phyloP scores from a whole-genome alignment of 2,329 filamentous ascomycete genomes.

The Fonsecaea erecta region DNA sequence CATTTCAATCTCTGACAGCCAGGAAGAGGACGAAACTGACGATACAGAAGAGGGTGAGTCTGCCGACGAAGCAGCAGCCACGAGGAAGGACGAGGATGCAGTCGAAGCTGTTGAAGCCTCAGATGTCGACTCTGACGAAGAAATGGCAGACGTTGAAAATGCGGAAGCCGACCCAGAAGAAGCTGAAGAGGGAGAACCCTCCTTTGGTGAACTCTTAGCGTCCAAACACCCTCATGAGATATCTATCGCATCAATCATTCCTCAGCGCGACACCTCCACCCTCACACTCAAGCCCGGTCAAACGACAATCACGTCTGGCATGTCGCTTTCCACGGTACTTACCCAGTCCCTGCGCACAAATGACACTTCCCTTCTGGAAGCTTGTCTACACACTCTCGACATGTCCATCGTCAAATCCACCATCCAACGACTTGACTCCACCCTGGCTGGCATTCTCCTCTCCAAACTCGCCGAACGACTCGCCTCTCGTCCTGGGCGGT shows the following conservation, averaged over 20 bases:
- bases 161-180: constrained; percentile 40
- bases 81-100: constrained; percentile 29
- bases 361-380: constrained; percentile 86
- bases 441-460: constrained; percentile 77
- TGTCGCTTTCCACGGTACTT: constrained; percentile 89
- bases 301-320: constrained; percentile 66
- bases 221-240: constrained; percentile 58
- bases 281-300: constrained; percentile 51
- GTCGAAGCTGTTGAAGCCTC: constrained; percentile 25
- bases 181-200: constrained; percentile 59
- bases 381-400: constrained; percentile 83
- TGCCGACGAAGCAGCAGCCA: constrained; percentile 31
- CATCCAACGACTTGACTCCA: constrained; percentile 85
- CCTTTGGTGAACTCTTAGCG: constrained; percentile 83
- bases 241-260: constrained; percentile 50
- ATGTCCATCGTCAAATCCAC: constrained; percentile 79
- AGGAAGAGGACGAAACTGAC: constrained; percentile 46
- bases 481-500: constrained; percentile 83
- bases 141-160: constrained; percentile 9
- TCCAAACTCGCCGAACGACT: constrained; percentile 84
- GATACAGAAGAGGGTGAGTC: constrained; percentile 33
- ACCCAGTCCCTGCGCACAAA: constrained; percentile 91
- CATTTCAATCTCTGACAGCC: constrained; percentile 56
- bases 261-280: constrained; percentile 49
- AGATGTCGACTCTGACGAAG: constrained; percentile 14